phyloP scores from a whole-genome alignment of 805 yeast genomes.

The Starmerella tilneyi region DNA sequence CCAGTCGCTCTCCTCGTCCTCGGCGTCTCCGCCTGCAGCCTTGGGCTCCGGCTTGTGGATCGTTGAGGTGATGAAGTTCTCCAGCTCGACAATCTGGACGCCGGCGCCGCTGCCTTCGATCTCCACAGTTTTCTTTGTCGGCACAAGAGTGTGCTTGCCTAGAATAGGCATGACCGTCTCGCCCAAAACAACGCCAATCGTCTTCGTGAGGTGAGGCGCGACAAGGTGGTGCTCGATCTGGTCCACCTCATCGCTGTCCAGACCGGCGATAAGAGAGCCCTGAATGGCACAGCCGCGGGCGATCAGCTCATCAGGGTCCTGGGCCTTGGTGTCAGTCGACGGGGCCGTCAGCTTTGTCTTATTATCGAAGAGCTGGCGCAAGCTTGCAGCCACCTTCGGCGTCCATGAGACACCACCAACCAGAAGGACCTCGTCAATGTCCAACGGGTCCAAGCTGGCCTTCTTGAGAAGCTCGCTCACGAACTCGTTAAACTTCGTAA shows the following conservation, averaged over 20 bases:
- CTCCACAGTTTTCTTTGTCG: slow-evolving; percentile 66
- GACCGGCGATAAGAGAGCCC: slow-evolving; percentile 69
- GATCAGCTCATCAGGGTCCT: slow-evolving; percentile 78
- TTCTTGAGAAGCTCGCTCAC: slow-evolving; percentile 63
- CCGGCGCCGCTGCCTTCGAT: slow-evolving; percentile 49
- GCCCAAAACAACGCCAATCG: slow-evolving; percentile 72
- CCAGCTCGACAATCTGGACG: slow-evolving; percentile 53
- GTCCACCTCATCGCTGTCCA: slow-evolving; percentile 74
- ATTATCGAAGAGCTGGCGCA: slow-evolving; percentile 72
- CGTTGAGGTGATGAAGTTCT: slow-evolving; percentile 74
- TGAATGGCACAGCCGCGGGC: slow-evolving; percentile 96
- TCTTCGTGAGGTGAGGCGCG: slow-evolving; percentile 75
- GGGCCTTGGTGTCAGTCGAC: slow-evolving; percentile 57
- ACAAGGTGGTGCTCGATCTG: slow-evolving; percentile 45
- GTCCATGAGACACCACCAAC: slow-evolving; percentile 90
- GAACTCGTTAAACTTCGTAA: slow-evolving; percentile 65
- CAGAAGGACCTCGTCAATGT: slow-evolving; percentile 80
- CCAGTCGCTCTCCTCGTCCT: slow-evolving; percentile 42
- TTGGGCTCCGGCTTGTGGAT: slow-evolving; percentile 65
- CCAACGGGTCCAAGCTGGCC: slow-evolving; percentile 76
- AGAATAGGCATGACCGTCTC: slow-evolving; percentile 64
- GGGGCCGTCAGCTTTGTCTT: slow-evolving; percentile 64
- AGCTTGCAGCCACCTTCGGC: slow-evolving; percentile 75
- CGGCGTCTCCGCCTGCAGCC: slow-evolving; percentile 43
- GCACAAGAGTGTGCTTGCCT: slow-evolving; percentile 78